phyloP scores from a whole-genome alignment of 225 moss, liverwort and hornwort species.

The Straminergon stramineum region DNA sequence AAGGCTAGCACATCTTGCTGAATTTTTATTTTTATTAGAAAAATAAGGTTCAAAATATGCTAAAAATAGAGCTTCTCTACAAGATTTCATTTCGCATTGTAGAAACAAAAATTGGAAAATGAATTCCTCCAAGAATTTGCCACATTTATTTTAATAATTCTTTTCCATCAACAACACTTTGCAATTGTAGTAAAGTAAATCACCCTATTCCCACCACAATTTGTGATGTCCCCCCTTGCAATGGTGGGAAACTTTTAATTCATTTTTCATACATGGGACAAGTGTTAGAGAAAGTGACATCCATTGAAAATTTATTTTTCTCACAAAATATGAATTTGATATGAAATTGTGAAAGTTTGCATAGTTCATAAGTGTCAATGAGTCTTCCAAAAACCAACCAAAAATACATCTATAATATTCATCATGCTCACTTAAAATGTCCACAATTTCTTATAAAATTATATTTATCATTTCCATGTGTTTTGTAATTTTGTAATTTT shows the following conservation, averaged over 20 bases:
- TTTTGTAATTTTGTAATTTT: no score
- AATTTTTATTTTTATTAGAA: neutral
- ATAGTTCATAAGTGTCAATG: neutral
- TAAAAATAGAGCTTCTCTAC: rapidly evolving
- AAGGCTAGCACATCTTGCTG: rapidly evolving
- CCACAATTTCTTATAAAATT: no score
- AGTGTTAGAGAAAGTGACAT: neutral
- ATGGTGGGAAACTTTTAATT: neutral
- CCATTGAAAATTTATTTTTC: neutral
- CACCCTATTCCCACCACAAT: neutral
- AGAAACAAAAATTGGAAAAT: neutral
- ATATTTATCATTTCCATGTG: no score
- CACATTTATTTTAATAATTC: neutral
- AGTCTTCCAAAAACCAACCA: neutral
- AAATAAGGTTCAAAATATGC: neutral
- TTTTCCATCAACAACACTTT: neutral
- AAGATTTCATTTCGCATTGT: rapidly evolving
- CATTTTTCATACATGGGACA: no score
- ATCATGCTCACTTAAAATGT: neutral
- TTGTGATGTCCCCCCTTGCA: neutral
- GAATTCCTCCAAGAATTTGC: neutral
- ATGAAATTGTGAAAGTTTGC: neutral
- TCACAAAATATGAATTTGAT: neutral
- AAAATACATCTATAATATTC: neutral
- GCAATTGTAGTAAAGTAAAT: neutral